phyloP scores from a whole-genome alignment of 768 basidiomycete genomes.

The Hysterangium stoloniferum region DNA sequence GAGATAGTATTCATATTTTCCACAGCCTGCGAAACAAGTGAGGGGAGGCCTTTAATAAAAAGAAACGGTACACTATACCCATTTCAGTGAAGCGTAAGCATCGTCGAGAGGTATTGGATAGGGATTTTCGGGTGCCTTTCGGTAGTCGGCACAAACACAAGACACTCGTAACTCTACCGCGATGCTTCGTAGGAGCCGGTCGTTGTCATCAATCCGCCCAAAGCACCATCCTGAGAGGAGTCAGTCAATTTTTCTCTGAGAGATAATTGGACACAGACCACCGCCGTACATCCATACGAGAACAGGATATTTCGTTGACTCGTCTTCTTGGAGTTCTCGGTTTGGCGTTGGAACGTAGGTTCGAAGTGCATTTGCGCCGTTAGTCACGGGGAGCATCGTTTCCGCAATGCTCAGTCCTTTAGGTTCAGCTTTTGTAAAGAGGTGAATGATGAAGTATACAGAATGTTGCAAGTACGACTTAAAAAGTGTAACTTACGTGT shows the following conservation, averaged over 20 bases:
- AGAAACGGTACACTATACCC: slow-evolving; percentile 8
- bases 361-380: neutral
- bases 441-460: neutral
- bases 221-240: too few species aligned
- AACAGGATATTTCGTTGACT: neutral
- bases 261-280: too few species aligned
- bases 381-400: neutral
- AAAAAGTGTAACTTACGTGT: neutral
- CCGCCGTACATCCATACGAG: slow-evolving; percentile 1
- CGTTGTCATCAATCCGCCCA: slow-evolving; percentile 13
- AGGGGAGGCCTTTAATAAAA: neutral
- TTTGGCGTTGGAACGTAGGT: slow-evolving; percentile 6
- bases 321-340: neutral
- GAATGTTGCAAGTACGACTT: neutral
- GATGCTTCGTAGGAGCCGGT: slow-evolving; percentile 15
- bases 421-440: neutral
- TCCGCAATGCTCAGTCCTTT: neutral
- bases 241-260: too few species aligned
- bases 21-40: slow-evolving; percentile 7
- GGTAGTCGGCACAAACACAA: slow-evolving; percentile 15
- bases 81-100: slow-evolving; percentile 19
- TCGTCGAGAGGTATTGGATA: slow-evolving; percentile 19
- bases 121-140: slow-evolving; percentile 16
- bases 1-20: slow-evolving; percentile 10
- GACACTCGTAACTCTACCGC: slow-evolving; percentile 15